These are phyloP conservation scores for Paramecium sexaurelia DNA, from an alignment of 73 alveolate species.

Conservation along the genomic window DNA sequence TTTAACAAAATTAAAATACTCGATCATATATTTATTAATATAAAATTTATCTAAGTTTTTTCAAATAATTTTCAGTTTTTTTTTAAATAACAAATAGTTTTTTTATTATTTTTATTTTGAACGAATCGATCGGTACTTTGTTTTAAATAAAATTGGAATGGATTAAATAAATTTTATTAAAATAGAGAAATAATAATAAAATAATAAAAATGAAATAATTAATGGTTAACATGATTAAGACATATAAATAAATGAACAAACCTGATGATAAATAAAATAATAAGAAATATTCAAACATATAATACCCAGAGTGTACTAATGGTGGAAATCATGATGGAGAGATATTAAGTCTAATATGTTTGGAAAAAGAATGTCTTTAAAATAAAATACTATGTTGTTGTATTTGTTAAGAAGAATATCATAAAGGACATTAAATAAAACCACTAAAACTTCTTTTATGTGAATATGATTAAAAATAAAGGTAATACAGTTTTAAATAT, in stretches of 20 bases:
- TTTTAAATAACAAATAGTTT: too few relatives aligned
- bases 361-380: neutral
- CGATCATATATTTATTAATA: too few relatives aligned
- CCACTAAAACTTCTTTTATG: neutral
- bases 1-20: too few relatives aligned
- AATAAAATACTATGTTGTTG: neutral
- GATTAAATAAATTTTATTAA: neutral
- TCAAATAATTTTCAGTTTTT: too few relatives aligned
- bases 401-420: neutral
- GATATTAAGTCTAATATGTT: neutral
- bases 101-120: too few relatives aligned
- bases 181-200: neutral
- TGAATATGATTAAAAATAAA: neutral
- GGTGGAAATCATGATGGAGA: neutral
- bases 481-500: neutral
- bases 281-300: neutral
- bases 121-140: too few relatives aligned
- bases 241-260: neutral
- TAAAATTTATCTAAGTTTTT: too few relatives aligned
- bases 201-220: neutral
- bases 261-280: neutral
- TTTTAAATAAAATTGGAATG: too few relatives aligned
- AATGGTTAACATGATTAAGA: neutral
- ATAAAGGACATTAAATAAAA: neutral
- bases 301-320: neutral